These are phyloP conservation scores for Papiliotrema nemorosa DNA, from an alignment of 1,284 basidiomycete genomes.

Conservation along the genomic window DNA sequence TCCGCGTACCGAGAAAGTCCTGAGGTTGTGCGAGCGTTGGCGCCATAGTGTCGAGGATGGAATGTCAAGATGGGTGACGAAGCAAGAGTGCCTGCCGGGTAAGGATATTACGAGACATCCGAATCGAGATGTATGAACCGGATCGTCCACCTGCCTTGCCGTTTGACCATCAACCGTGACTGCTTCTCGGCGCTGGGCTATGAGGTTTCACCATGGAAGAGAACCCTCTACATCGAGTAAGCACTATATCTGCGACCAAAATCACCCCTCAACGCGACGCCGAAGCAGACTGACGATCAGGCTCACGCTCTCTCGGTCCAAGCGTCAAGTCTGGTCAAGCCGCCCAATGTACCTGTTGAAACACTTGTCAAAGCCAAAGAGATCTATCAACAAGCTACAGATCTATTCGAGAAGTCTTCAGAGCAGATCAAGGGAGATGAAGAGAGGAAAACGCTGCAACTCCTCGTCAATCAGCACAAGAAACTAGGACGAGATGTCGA, in stretches of 20 bases:
- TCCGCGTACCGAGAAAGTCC: slow-evolving; percentile 17
- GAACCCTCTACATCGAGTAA: background rate
- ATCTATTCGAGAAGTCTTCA: slow-evolving; percentile 33
- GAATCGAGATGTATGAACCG: too few species aligned
- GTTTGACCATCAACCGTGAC: too few species aligned
- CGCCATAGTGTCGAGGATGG: slow-evolving; percentile 2
- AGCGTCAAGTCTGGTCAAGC: slow-evolving; percentile 27
- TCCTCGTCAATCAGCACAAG: slow-evolving; percentile 43
- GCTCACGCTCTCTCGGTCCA: slow-evolving; percentile 44
- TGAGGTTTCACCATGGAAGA: background rate
- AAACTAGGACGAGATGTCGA: slow-evolving; percentile 42
- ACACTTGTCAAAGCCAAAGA: slow-evolving; percentile 27
- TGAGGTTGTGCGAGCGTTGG: slow-evolving; percentile 2
- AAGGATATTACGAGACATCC: too few species aligned
- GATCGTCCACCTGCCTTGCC: too few species aligned
- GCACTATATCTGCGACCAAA: background rate
- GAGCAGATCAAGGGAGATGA: slow-evolving; percentile 17
- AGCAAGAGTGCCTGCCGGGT: background rate
- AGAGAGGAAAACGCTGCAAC: slow-evolving; percentile 32
- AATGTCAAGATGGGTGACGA: background rate
- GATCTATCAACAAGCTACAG: slow-evolving; percentile 36
- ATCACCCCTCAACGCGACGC: background rate
- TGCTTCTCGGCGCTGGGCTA: too few species aligned
- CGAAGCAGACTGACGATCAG: slow-evolving; percentile 10
- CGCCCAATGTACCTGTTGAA: slow-evolving; percentile 12